A percentile compares a stretch with the other conserved stretches of the same genome.
These are phyloP conservation scores for Raphanus hybrid DNA, from an alignment of 441 rosid genomes.

Conservation along the genomic window DNA sequence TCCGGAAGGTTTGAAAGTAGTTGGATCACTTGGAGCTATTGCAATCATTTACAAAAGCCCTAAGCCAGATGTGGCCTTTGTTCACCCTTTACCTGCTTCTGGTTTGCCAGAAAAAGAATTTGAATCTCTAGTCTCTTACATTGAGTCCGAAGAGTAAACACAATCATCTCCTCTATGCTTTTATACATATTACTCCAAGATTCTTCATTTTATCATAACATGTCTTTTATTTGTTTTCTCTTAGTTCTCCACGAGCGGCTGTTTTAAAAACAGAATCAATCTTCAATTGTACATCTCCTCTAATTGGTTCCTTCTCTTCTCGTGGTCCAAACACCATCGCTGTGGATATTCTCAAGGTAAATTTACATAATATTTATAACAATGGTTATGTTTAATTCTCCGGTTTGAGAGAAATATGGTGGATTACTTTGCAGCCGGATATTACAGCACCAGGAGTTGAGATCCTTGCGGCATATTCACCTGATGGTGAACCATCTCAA, in stretches of 20 bases:
- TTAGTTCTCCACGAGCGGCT: conserved; percentile 10
- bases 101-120: conserved; percentile 19
- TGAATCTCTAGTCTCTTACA: conserved; percentile 29
- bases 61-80: not conserved
- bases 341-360: conserved; percentile 32
- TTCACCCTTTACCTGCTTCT: conserved; percentile 37
- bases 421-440: conserved; percentile 45
- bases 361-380: not conserved
- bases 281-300: conserved; percentile 21
- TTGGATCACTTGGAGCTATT: conserved; percentile 31
- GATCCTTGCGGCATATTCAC: conserved; percentile 59
- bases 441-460: conserved; percentile 56
- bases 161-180: conserved; percentile 2
- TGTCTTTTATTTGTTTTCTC: not conserved
- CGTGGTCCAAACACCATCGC: conserved; percentile 36
- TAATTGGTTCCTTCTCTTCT: conserved; percentile 34
- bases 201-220: not conserved
- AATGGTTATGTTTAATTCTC: not conserved
- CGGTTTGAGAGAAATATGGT: not conserved
- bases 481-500: not conserved
- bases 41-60: conserved; percentile 25
- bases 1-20: not conserved
- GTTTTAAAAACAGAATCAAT: conserved; percentile 28
- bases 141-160: conserved; percentile 37
- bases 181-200: not conserved